Conservation (phyloP, 768 basidiomycete species). For the Phaffia australis region DNA sequence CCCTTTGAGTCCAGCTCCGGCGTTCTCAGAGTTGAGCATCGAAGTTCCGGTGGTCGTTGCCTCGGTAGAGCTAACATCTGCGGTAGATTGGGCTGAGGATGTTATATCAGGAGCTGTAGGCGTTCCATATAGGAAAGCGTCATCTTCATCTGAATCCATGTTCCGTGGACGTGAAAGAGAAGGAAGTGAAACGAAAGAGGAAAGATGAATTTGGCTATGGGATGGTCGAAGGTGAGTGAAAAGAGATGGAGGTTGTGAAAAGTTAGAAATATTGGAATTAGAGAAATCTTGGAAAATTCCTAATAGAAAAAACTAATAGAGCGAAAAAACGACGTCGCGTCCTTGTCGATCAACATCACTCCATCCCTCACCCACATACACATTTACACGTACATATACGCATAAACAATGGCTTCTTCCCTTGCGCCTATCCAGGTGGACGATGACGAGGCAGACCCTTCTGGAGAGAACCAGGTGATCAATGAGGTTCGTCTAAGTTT, state of each 20-base stretch:
- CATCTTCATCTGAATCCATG: conserved; percentile 44
- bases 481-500: conserved; percentile 38
- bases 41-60: neutral
- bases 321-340: too few relatives aligned
- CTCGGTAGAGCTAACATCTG: neutral
- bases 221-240: too few relatives aligned
- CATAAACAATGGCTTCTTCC: conserved; percentile 13
- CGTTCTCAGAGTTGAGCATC: neutral
- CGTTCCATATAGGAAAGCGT: conserved; percentile 31
- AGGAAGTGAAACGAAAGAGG: too few relatives aligned
- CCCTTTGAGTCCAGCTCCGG: neutral
- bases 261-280: too few relatives aligned
- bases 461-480: conserved; percentile 39
- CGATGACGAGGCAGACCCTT: conserved; percentile 42
- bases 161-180: too few relatives aligned
- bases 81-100: neutral
- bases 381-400: neutral
- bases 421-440: conserved; percentile 15
- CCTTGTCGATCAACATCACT: neutral
- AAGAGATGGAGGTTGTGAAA: too few relatives aligned
- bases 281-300: too few relatives aligned
- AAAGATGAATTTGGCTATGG: too few relatives aligned
- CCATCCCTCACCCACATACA: neutral
- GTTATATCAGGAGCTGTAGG: neutral
- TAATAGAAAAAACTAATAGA: too few relatives aligned